These are phyloP conservation scores for Cinnamomum micranthum DNA, from an alignment of 164 flowering plant species.

Conservation along the genomic window DNA sequence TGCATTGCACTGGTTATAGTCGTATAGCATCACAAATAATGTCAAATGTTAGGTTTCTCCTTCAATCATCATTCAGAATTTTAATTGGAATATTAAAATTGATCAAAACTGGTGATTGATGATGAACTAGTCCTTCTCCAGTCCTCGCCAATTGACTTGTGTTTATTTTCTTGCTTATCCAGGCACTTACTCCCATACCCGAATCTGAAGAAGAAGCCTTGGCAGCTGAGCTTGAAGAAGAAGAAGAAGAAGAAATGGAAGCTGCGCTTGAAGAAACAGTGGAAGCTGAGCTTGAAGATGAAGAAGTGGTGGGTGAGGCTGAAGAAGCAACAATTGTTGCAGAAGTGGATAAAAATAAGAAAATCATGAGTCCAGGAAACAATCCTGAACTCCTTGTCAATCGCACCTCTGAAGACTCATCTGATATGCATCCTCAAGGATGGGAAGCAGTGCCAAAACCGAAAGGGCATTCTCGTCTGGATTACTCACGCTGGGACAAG, in stretches of 20 bases:
- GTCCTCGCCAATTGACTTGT: constrained; percentile 7
- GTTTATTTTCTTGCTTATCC: constrained; percentile 33
- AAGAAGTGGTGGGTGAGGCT: constrained; percentile 27
- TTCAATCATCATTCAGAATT: no score
- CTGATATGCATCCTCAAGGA: constrained; percentile 40
- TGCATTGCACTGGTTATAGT: neutral
- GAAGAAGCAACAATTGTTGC: constrained; percentile 23
- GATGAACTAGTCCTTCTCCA: constrained; percentile 4
- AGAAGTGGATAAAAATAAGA: constrained; percentile 10
- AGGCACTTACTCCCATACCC: constrained; percentile 94
- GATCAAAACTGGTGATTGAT: constrained; percentile 1
- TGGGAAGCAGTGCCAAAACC: constrained; percentile 91
- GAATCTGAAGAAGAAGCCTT: constrained; percentile 58
- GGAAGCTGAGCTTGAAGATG: constrained; percentile 34
- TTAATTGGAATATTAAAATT: neutral
- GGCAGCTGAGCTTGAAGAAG: constrained; percentile 12
- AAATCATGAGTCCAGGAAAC: neutral
- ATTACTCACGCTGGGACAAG: constrained; percentile 88
- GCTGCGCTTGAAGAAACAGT: neutral
- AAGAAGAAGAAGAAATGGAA: constrained; percentile 2
- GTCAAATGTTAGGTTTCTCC: neutral
- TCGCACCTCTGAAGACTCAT: constrained; percentile 15
- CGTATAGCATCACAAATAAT: neutral
- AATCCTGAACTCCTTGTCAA: constrained; percentile 21
- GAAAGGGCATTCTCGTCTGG: constrained; percentile 78